Base-by-base conservation (phyloP, 2,329 filamentous ascomycete genomes). In the Penicillium rolfsii region DNA sequence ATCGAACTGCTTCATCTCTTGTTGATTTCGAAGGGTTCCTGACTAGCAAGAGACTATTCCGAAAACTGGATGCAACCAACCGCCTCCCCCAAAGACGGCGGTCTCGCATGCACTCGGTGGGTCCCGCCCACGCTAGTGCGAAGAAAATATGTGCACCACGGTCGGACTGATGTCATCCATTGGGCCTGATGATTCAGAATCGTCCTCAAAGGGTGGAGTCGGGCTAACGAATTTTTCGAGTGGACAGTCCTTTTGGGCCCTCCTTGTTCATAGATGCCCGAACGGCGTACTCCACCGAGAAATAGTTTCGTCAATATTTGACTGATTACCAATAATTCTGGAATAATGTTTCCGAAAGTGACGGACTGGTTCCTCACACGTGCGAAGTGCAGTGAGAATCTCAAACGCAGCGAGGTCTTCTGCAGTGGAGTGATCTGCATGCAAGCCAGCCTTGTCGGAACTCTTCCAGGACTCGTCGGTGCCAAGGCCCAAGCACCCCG, bases 141-240 rank as follows among this genome's bases (percentile, higher is more conserved):
- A 61, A 61, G 58, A 58, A 50, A 30, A 55, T 28, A 45, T 58
- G 49, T 41, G 26, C 36, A 30, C 24, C 26, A 6, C 22, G 22
- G 19, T 22, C 38, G 45, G 41, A 33, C 45, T 61, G 59, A 61
- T 61, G 59, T 61, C 59, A 61, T 58, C 30, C 50, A 55, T 52
- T 52, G 35, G 50, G 5, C 7, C 40, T 43, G 19, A 38, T 57
- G 59, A 54, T 49, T 50, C 49, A 57, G 35, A 49, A 49, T n/a
- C 45, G 4, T 7, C 26, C 19, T 22, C 8, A 22, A 43, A 22
- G 19, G 46, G 46, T 50, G 48, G 48, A 35, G 48, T 1, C 11
- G 8, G 1, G 14, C 8, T 48, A 16, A 16, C n/a, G 19, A 48
- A n/a, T 48, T 49, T 43, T 43, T 16, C 24, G 8, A 33, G 50